A percentile compares a stretch with the other conserved stretches of the same genome.
Conservation (phyloP, 768 basidiomycete species). For the Leucogyrophana mollusca region DNA sequence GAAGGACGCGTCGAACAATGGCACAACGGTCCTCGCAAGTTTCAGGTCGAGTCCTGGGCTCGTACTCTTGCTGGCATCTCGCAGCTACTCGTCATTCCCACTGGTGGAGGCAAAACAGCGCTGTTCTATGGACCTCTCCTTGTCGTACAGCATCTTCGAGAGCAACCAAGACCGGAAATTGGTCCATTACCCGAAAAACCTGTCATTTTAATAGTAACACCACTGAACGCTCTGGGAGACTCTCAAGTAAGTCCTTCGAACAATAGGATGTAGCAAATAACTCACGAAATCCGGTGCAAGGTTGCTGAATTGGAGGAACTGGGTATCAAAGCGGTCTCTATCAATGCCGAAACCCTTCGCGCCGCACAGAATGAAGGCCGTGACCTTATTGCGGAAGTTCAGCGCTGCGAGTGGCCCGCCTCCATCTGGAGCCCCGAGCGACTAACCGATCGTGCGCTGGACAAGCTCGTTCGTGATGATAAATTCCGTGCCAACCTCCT, state of each 20-base stretch:
- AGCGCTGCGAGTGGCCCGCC: background rate
- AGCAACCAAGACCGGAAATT: no score
- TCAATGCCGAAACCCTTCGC: conserved; percentile 18
- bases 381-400: conserved; percentile 1
- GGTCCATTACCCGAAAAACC: background rate
- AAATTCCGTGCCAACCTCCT: conserved; percentile 18
- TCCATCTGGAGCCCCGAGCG: conserved; percentile 19
- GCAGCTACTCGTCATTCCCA: conserved; percentile 1
- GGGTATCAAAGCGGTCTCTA: conserved; percentile 18
- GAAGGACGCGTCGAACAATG: background rate
- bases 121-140: conserved; percentile 1
- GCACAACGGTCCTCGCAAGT: background rate
- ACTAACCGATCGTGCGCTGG: conserved; percentile 16
- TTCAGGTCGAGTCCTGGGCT: conserved; percentile 3
- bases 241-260: background rate
- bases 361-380: conserved; percentile 1
- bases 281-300: background rate
- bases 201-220: conserved; percentile 1
- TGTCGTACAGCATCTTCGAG: background rate
- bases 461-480: conserved; percentile 11
- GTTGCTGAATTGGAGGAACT: conserved; percentile 4
- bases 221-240: conserved; percentile 2
- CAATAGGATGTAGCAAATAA: background rate
- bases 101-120: conserved; percentile 3
- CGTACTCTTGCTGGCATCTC: background rate